A percentile compares a stretch with the other conserved stretches of the same genome.
These are phyloP conservation scores for Chytridium lagenaria DNA, from an alignment of 371 early-diverging fungal species.

Conservation along the genomic window DNA sequence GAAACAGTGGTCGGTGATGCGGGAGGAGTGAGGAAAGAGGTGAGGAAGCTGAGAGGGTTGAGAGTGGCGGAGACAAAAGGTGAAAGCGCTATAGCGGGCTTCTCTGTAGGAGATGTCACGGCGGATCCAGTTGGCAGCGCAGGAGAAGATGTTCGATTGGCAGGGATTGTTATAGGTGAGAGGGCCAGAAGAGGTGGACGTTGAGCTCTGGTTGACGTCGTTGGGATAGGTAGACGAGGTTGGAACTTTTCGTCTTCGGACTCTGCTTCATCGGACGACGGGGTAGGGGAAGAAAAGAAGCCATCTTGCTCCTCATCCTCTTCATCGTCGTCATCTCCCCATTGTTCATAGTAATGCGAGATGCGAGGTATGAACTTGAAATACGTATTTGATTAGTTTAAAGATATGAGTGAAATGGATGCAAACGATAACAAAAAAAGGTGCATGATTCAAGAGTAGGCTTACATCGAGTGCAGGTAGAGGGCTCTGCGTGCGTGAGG, in stretches of 20 bases:
- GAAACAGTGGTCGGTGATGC: not conserved
- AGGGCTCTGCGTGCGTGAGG: too few species aligned
- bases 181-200: conserved; percentile 10
- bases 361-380: conserved; percentile 1
- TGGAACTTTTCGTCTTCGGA: not conserved
- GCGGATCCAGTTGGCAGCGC: not conserved
- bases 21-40: conserved; percentile 8
- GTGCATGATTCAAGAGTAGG: too few species aligned
- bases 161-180: not conserved
- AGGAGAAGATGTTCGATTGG: not conserved
- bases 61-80: not conserved
- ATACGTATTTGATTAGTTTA: too few species aligned
- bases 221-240: not conserved
- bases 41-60: conserved; percentile 11
- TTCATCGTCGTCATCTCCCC: not conserved
- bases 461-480: too few species aligned
- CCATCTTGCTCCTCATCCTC: not conserved
- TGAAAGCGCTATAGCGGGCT: not conserved
- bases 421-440: too few species aligned
- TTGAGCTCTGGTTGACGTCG: too few species aligned
- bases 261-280: not conserved
- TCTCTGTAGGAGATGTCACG: not conserved
- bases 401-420: too few species aligned
- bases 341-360: not conserved
- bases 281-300: not conserved